These are phyloP conservation scores for Saksenaea oblongispora DNA, from an alignment of 371 early-diverging fungal genomes.

Conservation along the genomic window DNA sequence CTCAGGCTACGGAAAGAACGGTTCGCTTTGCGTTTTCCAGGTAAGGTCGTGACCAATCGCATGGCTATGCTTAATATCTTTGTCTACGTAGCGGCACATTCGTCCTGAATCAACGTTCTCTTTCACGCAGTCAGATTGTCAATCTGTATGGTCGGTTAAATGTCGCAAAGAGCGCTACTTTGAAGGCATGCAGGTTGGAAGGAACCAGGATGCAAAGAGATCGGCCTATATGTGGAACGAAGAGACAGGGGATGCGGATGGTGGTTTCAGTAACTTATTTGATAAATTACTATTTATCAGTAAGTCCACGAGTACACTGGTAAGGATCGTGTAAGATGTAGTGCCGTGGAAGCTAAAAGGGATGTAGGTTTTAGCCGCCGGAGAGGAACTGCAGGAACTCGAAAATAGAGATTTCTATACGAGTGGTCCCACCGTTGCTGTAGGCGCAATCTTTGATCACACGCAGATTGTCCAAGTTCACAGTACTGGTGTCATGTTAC, in stretches of 20 bases:
- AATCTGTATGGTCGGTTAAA: conserved; percentile 69
- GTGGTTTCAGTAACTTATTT: conserved; percentile 45
- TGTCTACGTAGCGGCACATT: conserved; percentile 57
- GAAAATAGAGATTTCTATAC: conserved; percentile 76
- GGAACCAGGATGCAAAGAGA: conserved; percentile 26
- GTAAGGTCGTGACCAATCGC: conserved; percentile 17
- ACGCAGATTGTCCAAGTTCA: conserved; percentile 82
- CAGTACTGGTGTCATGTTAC: conserved; percentile 66
- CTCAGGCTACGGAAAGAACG: conserved; percentile 76
- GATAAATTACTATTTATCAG: conserved; percentile 77
- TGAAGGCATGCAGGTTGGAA: conserved; percentile 46
- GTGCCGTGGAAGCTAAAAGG: background rate
- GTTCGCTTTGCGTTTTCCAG: conserved; percentile 80
- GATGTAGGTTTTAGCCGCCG: conserved; percentile 69
- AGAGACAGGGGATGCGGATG: conserved; percentile 13
- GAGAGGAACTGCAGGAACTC: conserved; percentile 84
- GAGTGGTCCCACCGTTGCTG: conserved; percentile 75
- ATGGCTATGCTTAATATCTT: too few relatives aligned
- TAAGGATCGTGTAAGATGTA: conserved; percentile 25
- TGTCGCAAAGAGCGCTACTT: conserved; percentile 55
- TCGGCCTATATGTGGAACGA: conserved; percentile 6
- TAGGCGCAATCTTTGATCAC: conserved; percentile 65
- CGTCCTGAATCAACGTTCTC: conserved; percentile 74
- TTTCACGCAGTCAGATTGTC: conserved; percentile 67
- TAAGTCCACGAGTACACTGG: conserved; percentile 65